Base-by-base conservation (phyloP, 192 early-diverging fungal genomes). In the Coemansia sp. region DNA sequence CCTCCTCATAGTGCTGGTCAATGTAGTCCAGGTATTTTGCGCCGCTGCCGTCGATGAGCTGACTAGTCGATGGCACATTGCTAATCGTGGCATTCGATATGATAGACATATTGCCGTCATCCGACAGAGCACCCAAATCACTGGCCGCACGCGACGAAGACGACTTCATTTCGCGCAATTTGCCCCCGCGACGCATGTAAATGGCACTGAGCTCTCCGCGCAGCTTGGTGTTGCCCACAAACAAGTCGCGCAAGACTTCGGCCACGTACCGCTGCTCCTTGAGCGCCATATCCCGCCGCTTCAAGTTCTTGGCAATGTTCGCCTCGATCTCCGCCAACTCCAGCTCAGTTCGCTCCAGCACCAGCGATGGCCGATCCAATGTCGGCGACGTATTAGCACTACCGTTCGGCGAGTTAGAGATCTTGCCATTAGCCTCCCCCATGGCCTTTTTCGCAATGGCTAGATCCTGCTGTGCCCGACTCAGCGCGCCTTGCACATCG, bases 1-100 rank as follows among this genome's bases (percentile, higher is more conserved):
- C 70, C 23, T 74, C 72, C 17, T 72, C 76, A 29, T 78, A 45
- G 37, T 83, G 80, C 72, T 74, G 55, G 46, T 83, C 80, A 0
- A 83, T 66, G 42, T 63, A 66, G 19, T 58, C 39, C 15, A 78
- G 27, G 45, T 64, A 82, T 34, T 66, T 63, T 14, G 60, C 19
- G 42, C 59, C 51, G 45, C 69, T 78, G 62, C 66, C 62, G 42
- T 78, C 80, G 0, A 83, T 44, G 25, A 83, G 68, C 73, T 78
- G 76, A 48, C 76, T 83, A 15, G 68, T 60, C 39, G 72, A 69
- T 10, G 80, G 80, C 12, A 83, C 59, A 36, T 69, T 68, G 62
- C 68, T 71, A n/a, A 78, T 42, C 15, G 44, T 48, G 51, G 4
- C 51, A 11, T 63, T 72, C 9, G 75, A 83, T 67, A 69, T 63